These are phyloP conservation scores for Astrephomene gubernaculifera DNA, from an alignment of 139 green algal species.

Conservation along the genomic window DNA sequence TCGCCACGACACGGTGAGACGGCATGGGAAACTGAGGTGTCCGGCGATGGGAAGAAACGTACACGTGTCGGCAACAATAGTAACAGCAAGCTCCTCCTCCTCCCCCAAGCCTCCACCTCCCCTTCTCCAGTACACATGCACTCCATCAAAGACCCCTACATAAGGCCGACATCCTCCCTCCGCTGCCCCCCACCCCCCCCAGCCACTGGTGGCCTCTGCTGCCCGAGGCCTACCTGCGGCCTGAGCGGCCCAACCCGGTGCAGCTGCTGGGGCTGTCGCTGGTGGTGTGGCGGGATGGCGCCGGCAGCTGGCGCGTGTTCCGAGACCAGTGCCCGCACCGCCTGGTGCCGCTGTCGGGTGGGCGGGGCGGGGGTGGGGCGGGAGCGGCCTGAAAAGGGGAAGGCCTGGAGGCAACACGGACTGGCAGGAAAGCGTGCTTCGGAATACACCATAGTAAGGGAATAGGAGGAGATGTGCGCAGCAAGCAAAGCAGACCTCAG, in stretches of 20 bases:
- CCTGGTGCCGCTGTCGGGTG: constrained; percentile 52
- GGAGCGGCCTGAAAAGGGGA: neutral
- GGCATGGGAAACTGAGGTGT: too few species aligned
- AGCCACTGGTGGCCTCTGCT: constrained; percentile 47
- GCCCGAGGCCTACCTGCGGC: constrained; percentile 12
- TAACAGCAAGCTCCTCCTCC: too few species aligned
- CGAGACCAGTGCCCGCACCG: constrained; percentile 57
- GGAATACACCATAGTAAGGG: neutral
- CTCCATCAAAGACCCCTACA: too few species aligned
- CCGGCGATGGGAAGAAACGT: too few species aligned
- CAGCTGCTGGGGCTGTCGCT: constrained; percentile 47
- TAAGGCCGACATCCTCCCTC: too few species aligned
- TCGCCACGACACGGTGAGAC: too few species aligned
- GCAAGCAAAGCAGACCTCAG: neutral
- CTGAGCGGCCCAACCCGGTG: constrained; percentile 24
- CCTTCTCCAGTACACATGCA: too few species aligned
- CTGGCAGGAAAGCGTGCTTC: neutral
- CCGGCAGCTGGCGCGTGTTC: constrained; percentile 46
- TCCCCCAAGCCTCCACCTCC: too few species aligned
- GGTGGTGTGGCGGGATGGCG: constrained; percentile 47
- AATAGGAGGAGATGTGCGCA: neutral
- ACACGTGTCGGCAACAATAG: too few species aligned
- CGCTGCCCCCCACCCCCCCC: neutral
- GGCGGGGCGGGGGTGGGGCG: neutral
- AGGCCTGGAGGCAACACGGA: neutral